Evolutionary conservation across 352 stramenopile species (phyloP), one percentile per base, ranked within the genome.

Genomic region (Phytophthora pisi): DNA sequence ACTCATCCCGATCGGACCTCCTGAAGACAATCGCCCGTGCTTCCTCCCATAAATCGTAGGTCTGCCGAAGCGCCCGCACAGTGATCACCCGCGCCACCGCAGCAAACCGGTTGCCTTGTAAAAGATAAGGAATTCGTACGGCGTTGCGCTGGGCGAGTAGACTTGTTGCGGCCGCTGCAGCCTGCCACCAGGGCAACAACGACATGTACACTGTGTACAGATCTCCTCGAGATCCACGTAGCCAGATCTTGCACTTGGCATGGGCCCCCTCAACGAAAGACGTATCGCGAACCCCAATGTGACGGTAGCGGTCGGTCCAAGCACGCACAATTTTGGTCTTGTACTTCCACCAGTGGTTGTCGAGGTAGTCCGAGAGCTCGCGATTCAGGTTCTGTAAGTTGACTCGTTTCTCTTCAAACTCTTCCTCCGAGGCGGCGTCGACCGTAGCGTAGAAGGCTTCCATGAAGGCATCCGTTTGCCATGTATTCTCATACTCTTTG

Each of bases 261-360:
- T 64, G 57, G 9, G 31, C 51, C 11, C 34, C 57, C 31, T 64
- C 57, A 13, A 52, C 34, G n/a, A 57, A 11, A 8, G 46, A 64
- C 2, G 57, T 64, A 16, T 64, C 23, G 0, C 47, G 34, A 26
- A 57, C 31, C 1, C 47, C 46, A 20, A 57, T 57, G 23, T 57
- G 57, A 5, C 8, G 30, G 38, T 64, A 64, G 2, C 34, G 30
- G 4, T 64, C 46, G 1, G 57, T 64, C 46, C 46, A 64, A 15
- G 34, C 31, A 4, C 23, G n/a, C 4, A 57, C 31, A n/a, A 51
- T 57, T 30, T 31, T 1, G 5, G 3, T 11, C 30, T 38, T 51
- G 36, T 64, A 51, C 24, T 51, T 49, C 30, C 28, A 55, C 46
- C 56, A 55, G 13, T 56, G 11, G 8, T 45, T 42, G 16, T 56